Evolutionary conservation across 805 yeast genomes (phyloP), one percentile per base, ranked within the genome.

Genomic region (Saccharomyces eubayanus): DNA sequence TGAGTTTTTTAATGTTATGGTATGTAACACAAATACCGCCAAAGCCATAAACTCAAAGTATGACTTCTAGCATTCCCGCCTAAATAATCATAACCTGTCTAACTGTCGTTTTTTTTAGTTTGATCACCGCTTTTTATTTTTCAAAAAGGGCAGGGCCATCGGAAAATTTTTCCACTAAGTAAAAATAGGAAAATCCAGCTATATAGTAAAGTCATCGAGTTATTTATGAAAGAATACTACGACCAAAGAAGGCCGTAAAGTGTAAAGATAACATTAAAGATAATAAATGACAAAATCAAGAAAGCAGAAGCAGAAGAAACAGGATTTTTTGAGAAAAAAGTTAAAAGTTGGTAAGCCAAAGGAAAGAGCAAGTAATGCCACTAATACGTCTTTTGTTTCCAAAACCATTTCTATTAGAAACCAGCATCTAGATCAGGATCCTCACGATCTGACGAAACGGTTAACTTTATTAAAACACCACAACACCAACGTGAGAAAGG

Each of bases 321-420:
- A 79, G 69, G 83, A 80, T 67, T 60, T 81, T 82, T 47, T 80
- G 69, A 61, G 78, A 75, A 68, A 85, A 55, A 92, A 89, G 74
- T 78, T 94, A 51, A 85, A 79, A 63, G 97, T 94, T 31, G 99
- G 99, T 53, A 94, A 94, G 69, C 74, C 85, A 2, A 80, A 81
- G 20, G 81, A 83, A 5, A 81, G 81, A 57, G 82, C 90, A 5
- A 80, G 82, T 20, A 89, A 89, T 65, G 81, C 78, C 54, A 94
- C 99, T 4, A 92, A 87, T 60, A 89, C 96, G 0, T 85, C 95
- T 0, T 92, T 92, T 71, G 80, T 78, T 47, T 83, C 96, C 10
- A 87, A 83, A 62, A 67, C 66, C 28, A 67, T 70, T 40, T 61
- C 64, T 14, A 59, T 70, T 28, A 67, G 62, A 48, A 64, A 64